Conservation (phyloP, 352 stramenopile species). For the Globisporangium cederbergense region DNA sequence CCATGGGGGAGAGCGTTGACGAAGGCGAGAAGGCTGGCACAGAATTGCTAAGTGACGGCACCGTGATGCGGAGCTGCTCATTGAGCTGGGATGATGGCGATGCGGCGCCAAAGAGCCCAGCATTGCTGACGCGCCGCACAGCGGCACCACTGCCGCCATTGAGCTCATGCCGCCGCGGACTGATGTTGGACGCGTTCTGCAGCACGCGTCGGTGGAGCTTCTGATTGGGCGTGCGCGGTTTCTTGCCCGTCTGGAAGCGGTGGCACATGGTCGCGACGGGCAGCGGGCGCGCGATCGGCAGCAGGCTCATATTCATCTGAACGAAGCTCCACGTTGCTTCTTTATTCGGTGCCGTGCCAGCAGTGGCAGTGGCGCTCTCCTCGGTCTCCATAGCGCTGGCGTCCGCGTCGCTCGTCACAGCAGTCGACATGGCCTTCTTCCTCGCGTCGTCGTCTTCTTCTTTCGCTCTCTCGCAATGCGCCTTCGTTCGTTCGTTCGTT, state of each 20-base stretch:
- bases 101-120: neutral
- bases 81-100: neutral
- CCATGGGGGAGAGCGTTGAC: neutral
- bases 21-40: neutral
- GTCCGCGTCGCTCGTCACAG: neutral
- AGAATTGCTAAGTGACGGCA: neutral
- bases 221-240: constrained; percentile 65
- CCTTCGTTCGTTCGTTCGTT: no score
- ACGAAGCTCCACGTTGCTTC: constrained; percentile 71
- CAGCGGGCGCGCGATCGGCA: constrained; percentile 69
- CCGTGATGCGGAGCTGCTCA: neutral
- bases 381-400: neutral
- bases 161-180: constrained; percentile 49
- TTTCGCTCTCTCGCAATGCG: neutral
- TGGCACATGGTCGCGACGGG: constrained; percentile 44
- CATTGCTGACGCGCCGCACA: constrained; percentile 9
- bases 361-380: constrained; percentile 1
- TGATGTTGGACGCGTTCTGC: constrained; percentile 58
- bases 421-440: neutral
- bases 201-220: constrained; percentile 53
- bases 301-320: constrained; percentile 84
- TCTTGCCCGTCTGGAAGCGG: constrained; percentile 30
- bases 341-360: neutral
- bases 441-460: neutral
- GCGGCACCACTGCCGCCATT: constrained; percentile 9